Base-by-base conservation (phyloP, 2,329 filamentous ascomycete genomes). In the Hirsutella rhossiliensis region DNA sequence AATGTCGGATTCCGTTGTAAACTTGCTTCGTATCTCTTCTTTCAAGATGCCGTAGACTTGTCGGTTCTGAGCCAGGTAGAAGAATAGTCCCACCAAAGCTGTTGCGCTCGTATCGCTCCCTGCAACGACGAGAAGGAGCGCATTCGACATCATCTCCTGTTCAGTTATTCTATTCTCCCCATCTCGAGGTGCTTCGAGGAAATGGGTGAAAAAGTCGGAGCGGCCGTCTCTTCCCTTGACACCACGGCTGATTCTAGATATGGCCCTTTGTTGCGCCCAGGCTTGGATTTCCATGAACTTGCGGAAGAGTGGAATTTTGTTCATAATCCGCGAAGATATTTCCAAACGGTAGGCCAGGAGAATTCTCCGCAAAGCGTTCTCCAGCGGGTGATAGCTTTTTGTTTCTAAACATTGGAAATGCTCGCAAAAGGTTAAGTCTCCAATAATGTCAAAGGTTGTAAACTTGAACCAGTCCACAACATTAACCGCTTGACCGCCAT, bases 361-460 rank as follows among this genome's bases (percentile, higher is more conserved):
- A 0, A 42, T 29, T 1, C 45, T 31, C 32, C 57, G 54, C 5
- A 59, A 50, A 3, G 47, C 38, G 0, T 19, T 36, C 2, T 59
- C 49, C 51, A 53, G 58, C 0, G 55, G 57, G 23, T 59, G 54
- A 38, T 52, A 52, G 27, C 48, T 47, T 23, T 45, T 48, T 34
- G 49, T 52, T 15, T 58, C 48, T 7, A 67, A 50, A 43, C 59
- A 58, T 11, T 55, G 52, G 46, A 67, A 70, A 0, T 62, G 60
- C 38, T 69, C 61, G 13, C 64, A 66, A 48, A 70, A 72, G 0
- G 65, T 59, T 29, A 72, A 55, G 38, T 58, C 51, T 5, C 56
- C 55, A n/a, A 66, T 61, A n/a, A 69, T 62, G 49, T 68, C 66
- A 46, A 69, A 63, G 0, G 64, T 60, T 2, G 57, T 51, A 46